A percentile compares a stretch with the other conserved stretches of the same genome.
Evolutionary conservation across 768 basidiomycete species (phyloP).

Genomic region (Leccinum subtestaceum): DNA sequence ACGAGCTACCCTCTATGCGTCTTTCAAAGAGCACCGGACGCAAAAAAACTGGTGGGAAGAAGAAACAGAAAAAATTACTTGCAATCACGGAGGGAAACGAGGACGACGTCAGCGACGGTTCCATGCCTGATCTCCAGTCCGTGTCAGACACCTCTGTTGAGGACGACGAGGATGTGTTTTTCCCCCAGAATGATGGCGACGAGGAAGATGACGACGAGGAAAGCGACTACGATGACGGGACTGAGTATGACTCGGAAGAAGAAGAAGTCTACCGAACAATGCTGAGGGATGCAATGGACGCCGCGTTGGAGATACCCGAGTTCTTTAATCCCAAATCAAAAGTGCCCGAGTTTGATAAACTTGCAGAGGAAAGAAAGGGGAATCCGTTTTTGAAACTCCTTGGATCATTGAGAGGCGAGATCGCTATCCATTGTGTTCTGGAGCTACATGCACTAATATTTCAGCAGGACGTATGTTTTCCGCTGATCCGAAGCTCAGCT

Average conservation of each 20-base stretch:
- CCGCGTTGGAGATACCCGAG: slow-evolving; percentile 53
- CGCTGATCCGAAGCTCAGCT: slow-evolving; percentile 43
- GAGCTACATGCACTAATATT: slow-evolving; percentile 1
- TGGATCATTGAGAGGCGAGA: slow-evolving; percentile 66
- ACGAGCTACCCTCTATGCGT: slow-evolving; percentile 18
- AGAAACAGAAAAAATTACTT: slow-evolving; percentile 40
- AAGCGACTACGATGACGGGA: slow-evolving; percentile 38
- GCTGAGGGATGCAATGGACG: slow-evolving; percentile 71
- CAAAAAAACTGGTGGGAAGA: slow-evolving; percentile 19
- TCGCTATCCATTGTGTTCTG: not conserved
- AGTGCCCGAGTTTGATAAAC: slow-evolving; percentile 43
- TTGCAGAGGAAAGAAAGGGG: slow-evolving; percentile 52
- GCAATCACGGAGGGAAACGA: slow-evolving; percentile 46
- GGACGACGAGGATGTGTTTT: slow-evolving; percentile 34
- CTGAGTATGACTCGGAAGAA: slow-evolving; percentile 62
- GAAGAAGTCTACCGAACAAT: slow-evolving; percentile 63
- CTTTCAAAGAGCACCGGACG: slow-evolving; percentile 12
- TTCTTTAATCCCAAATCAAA: slow-evolving; percentile 51
- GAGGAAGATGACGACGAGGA: slow-evolving; percentile 35
- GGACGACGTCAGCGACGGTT: slow-evolving; percentile 43
- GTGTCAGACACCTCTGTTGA: slow-evolving; percentile 60
- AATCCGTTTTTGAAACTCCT: slow-evolving; percentile 81
- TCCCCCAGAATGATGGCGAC: slow-evolving; percentile 33
- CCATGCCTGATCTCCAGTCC: slow-evolving; percentile 67
- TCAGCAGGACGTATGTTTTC: slow-evolving; percentile 62